Conservation (phyloP, 2,329 filamentous ascomycete species). For the Zasmidium cellare region DNA sequence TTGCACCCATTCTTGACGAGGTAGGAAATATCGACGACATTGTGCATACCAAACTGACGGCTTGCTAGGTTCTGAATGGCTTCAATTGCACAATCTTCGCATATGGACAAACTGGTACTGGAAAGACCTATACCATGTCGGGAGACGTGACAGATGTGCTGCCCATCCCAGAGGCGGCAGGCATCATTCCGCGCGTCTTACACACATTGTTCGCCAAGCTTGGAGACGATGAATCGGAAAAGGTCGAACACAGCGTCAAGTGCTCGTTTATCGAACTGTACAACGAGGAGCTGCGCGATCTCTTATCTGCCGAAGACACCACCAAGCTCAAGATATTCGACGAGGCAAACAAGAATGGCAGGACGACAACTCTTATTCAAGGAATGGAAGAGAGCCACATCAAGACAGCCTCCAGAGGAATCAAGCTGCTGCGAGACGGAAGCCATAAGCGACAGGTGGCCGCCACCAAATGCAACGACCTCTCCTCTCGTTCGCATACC, state of each 20-base stretch:
- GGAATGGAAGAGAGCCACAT: slow-evolving; percentile 98
- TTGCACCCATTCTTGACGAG: slow-evolving; percentile 89
- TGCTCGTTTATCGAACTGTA: slow-evolving; percentile 99
- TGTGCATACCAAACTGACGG: neutral
- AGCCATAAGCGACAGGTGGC: slow-evolving; percentile 97
- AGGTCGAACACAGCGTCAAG: slow-evolving; percentile 84
- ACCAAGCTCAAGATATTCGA: slow-evolving; percentile 94
- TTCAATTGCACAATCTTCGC: slow-evolving; percentile 99
- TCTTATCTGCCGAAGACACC: slow-evolving; percentile 78
- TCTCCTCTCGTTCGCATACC: slow-evolving; percentile 95
- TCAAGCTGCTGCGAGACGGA: slow-evolving; percentile 83
- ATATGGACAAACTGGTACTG: slow-evolving; percentile 96
- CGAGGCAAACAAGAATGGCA: slow-evolving; percentile 81
- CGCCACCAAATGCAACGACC: slow-evolving; percentile 98
- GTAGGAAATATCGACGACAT: slow-evolving; percentile 49
- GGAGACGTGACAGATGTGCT: slow-evolving; percentile 94
- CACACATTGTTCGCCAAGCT: slow-evolving; percentile 85
- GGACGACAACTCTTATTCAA: slow-evolving; percentile 83
- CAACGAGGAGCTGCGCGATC: slow-evolving; percentile 92
- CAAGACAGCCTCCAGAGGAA: slow-evolving; percentile 77
- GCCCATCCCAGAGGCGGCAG: slow-evolving; percentile 84
- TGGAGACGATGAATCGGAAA: slow-evolving; percentile 62
- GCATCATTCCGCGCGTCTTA: slow-evolving; percentile 90
- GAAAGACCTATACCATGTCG: slow-evolving; percentile 99
- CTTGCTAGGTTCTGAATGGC: slow-evolving; percentile 77